Conservation (phyloP, 257 asterid species). For the Ophiorrhiza pumila region DNA sequence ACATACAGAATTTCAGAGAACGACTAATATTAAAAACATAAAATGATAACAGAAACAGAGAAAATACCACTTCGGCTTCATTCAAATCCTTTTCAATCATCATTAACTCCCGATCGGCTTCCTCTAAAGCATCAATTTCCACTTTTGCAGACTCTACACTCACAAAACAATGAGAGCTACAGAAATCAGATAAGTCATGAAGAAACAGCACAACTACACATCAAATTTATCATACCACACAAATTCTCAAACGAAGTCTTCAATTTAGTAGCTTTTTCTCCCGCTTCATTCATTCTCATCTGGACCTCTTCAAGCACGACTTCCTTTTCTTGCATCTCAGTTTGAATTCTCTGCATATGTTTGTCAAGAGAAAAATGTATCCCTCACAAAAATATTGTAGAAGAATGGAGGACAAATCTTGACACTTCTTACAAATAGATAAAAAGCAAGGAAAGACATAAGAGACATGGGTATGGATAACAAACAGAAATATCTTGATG, state of each 20-base stretch:
- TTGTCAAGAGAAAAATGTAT: constrained; percentile 17
- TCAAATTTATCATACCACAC: constrained; percentile 53
- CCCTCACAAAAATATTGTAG: constrained; percentile 1
- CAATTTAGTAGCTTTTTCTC: constrained; percentile 41
- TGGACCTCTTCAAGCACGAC: constrained; percentile 46
- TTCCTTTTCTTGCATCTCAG: constrained; percentile 51
- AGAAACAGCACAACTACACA: constrained; percentile 1
- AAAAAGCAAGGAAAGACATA: constrained; percentile 5
- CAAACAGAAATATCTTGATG: constrained; percentile 67
- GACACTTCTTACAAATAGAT: constrained; percentile 9
- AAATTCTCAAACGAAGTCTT: constrained; percentile 46
- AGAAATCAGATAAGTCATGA: constrained; percentile 17
- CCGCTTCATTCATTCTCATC: constrained; percentile 52
- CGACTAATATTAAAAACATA: neutral
- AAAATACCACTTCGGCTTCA: constrained; percentile 50
- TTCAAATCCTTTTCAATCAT: constrained; percentile 44
- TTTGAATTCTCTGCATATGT: constrained; percentile 51
- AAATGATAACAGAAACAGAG: constrained; percentile 12
- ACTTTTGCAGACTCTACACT: constrained; percentile 63
- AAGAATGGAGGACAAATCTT: constrained; percentile 4
- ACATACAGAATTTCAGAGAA: constrained; percentile 7
- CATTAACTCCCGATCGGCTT: constrained; percentile 65
- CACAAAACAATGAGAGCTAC: constrained; percentile 17
- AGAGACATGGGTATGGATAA: constrained; percentile 20
- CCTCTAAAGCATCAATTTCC: constrained; percentile 60